Conservation (phyloP, 345 rosid species). For the Bretschneidera sinensis region DNA sequence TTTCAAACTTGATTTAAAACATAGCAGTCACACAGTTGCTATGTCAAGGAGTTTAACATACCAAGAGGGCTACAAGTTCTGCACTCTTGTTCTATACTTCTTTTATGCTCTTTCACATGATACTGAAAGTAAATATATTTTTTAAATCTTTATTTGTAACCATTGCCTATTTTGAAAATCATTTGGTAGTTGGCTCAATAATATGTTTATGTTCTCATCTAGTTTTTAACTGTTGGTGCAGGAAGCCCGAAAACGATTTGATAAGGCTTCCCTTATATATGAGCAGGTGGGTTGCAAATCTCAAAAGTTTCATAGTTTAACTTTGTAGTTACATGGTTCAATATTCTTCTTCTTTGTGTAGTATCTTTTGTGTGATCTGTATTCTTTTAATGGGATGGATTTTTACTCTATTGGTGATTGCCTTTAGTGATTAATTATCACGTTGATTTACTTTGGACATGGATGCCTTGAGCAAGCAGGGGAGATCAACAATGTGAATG, state of each 20-base stretch:
- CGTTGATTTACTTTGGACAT: background rate
- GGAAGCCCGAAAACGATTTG: slow-evolving; percentile 82
- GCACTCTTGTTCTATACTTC: background rate
- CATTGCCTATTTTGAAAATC: too few species aligned
- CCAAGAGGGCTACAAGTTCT: background rate
- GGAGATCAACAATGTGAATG: background rate
- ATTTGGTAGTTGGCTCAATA: background rate
- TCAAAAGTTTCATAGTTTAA: background rate
- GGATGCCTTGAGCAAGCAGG: background rate
- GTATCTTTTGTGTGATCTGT: slow-evolving; percentile 1
- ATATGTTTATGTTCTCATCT: slow-evolving; percentile 3
- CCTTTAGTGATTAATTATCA: background rate
- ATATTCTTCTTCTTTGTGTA: background rate
- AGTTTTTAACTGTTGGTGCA: slow-evolving; percentile 20
- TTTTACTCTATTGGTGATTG: background rate
- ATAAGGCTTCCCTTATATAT: slow-evolving; percentile 59
- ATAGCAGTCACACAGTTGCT: too few species aligned
- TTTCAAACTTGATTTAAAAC: too few species aligned
- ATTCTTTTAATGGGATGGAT: background rate
- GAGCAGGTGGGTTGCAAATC: slow-evolving; percentile 51
- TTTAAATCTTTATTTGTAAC: background rate
- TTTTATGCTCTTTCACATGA: background rate
- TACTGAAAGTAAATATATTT: background rate
- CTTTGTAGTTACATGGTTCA: background rate
- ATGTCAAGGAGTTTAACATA: too few species aligned